Evolutionary conservation across 805 yeast genomes (phyloP).

Genomic region (Pichia membranifaciens): DNA sequence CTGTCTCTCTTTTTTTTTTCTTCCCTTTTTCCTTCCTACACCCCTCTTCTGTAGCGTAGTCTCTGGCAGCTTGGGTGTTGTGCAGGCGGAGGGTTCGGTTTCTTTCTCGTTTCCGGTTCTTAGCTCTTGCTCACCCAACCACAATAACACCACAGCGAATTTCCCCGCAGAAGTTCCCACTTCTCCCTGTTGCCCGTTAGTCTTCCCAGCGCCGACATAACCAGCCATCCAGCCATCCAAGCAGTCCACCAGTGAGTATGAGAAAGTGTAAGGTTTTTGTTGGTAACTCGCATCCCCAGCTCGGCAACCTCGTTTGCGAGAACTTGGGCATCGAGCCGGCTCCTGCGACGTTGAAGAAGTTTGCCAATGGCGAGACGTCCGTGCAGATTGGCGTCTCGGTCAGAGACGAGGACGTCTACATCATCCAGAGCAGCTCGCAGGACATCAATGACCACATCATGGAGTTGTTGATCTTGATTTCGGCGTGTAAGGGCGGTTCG

Average conservation of each 20-base stretch:
- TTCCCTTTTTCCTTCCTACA: too few relatives aligned
- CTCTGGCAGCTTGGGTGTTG: too few relatives aligned
- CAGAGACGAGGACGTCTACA: conserved; percentile 94
- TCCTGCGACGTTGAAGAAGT: conserved; percentile 83
- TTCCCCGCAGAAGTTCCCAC: not conserved
- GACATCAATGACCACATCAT: conserved; percentile 86
- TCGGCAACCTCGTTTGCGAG: conserved; percentile 86
- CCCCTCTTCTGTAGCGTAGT: too few relatives aligned
- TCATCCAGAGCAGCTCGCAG: conserved; percentile 88
- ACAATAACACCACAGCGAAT: not conserved
- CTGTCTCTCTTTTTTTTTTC: too few relatives aligned
- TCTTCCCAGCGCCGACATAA: not conserved
- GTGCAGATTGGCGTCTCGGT: conserved; percentile 93
- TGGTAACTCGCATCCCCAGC: conserved; percentile 93
- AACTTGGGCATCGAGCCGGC: conserved; percentile 90
- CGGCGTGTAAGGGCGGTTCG: conserved; percentile 96
- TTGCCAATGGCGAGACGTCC: conserved; percentile 96
- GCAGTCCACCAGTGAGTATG: conserved; percentile 39
- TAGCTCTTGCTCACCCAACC: not conserved
- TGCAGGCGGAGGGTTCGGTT: too few relatives aligned
- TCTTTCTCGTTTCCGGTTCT: too few relatives aligned
- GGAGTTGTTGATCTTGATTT: conserved; percentile 88
- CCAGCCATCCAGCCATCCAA: not conserved
- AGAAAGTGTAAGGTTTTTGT: conserved; percentile 96
- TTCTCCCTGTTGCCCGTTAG: too few relatives aligned